A percentile compares a stretch with the other conserved stretches of the same genome.
Evolutionary conservation across 2,329 filamentous ascomycete genomes (phyloP).

Genomic region (Claviceps sp.): DNA sequence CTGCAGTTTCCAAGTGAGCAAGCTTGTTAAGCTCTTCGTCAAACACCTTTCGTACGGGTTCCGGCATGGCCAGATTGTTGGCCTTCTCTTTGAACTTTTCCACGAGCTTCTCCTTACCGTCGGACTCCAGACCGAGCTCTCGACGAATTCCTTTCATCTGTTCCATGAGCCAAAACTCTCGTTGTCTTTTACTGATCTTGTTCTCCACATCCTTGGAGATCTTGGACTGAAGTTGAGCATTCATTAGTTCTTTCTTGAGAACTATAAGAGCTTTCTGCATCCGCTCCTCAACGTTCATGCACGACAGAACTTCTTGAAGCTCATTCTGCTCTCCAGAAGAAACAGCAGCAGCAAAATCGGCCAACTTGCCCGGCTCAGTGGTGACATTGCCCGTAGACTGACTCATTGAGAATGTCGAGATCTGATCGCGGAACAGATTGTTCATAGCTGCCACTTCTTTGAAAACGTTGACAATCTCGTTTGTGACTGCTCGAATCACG

Average conservation of each 20-base stretch:
- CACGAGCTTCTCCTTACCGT: constrained; percentile 95
- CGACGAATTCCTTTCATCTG: constrained; percentile 98
- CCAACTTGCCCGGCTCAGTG: constrained; percentile 85
- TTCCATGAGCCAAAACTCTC: constrained; percentile 98
- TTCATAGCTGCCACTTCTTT: constrained; percentile 94
- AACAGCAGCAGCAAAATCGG: constrained; percentile 93
- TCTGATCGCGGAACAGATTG: constrained; percentile 89
- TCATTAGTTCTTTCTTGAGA: constrained; percentile 97
- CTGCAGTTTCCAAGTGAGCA: constrained; percentile 84
- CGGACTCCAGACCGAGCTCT: constrained; percentile 90
- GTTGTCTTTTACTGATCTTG: constrained; percentile 93
- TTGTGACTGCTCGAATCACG: constrained; percentile 81
- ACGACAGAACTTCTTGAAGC: constrained; percentile 80
- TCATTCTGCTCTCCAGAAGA: constrained; percentile 88
- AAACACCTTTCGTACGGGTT: constrained; percentile 92
- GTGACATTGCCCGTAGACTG: constrained; percentile 91
- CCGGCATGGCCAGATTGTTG: constrained; percentile 87
- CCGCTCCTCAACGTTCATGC: constrained; percentile 81
- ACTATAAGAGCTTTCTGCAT: constrained; percentile 85
- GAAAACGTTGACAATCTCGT: constrained; percentile 97
- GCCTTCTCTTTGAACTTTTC: constrained; percentile 97
- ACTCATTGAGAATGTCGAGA: constrained; percentile 92
- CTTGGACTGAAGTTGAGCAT: constrained; percentile 90
- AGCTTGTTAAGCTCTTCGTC: constrained; percentile 98
- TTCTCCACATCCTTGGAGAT: constrained; percentile 96